Evolutionary conservation across 2,329 filamentous ascomycete genomes (phyloP), one percentile per base, ranked within the genome.

Genomic region (Fusarium duplospermum): DNA sequence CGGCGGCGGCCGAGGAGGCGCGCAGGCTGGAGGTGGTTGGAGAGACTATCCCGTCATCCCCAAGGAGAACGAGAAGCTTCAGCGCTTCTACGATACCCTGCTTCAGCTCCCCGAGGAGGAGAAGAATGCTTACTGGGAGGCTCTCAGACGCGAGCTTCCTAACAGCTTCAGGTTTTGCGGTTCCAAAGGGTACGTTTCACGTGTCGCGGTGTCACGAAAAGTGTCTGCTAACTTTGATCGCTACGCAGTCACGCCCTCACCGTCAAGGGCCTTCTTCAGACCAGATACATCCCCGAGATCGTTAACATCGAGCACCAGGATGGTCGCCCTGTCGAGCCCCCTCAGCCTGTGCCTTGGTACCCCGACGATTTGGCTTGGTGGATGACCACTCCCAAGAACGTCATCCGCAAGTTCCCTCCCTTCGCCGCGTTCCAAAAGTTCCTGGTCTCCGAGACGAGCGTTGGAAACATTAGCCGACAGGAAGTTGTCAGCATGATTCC

Each of bases 401-500:
- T 98, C 75, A 90, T 99, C 72, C 93, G 96, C 78, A 95, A 95
- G 81, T 98, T 97, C 83, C 91, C 94, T 38, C 96, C 96, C 4
- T 99, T 99, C 82, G 92, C 95, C 59, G 93, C 94, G 31, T 98
- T 99, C 85, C 96, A 99, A 83, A 97, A 97, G 82, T 99, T 98
- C 86, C 89, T 99, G 60, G 96, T 99, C 59, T 97, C 96, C 62
- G 96, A 99, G 87, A 98, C 96, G 5, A 95, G 93, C 66, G 95
- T 98, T 24, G 96, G 96, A 79, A 99, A 98, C 83, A 98, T 99
- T 79, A 98, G 94, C 84, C 91, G 96, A 79, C 96, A 99, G 84
- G 96, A 99, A 85, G 93, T 98, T 52, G 96, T 99, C 80, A 98
- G 94, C 86, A 99, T 99, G 96, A 98, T 99, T 72, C 96, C 96